Base-by-base conservation (phyloP, 495 filamentous ascomycete species). In the Zalerion maritima region DNA sequence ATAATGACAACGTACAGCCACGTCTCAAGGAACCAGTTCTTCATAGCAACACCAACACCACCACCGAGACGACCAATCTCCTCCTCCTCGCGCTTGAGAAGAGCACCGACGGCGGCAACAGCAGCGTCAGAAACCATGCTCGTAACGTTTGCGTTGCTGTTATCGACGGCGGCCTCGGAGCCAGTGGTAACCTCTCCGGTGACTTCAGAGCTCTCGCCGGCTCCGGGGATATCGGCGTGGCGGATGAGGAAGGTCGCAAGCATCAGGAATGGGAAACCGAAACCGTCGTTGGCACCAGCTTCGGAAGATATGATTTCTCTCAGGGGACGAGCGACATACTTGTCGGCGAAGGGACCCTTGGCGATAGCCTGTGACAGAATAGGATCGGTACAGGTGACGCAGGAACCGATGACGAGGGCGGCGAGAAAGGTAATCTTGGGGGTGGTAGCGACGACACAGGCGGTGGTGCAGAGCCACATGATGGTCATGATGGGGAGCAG, bases 401-500 rank as follows among this genome's bases (percentile, higher is more conserved):
- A 72, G 0, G 69, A 67, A n/a, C 58, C 68, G 39, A 75, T 71
- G 19, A 73, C 68, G 14, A 73, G 50, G 2, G 68, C 55, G 11
- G 67, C 47, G 16, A 71, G 55, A 36, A 71, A 32, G 12, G 42
- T 49, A 6, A 57, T 4, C 21, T 53, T 58, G 35, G 39, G 82
- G 6, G 91, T 71, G 42, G 84, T 57, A 0, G 64, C 77, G 59
- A 77, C 81, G 20, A 91, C 57, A 11, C 87, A 52, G 15, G 85
- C 47, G 24, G 71, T 78, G 31, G 77, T 85, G 36, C 49, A 67
- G 14, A 89, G 43, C 85, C 85, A 92, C 84, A 92, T 92, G 31
- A 54, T 30, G n/a, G 70, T 69, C 84, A 91, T 91, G 26, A 77
- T 76, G 2, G 84, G 85, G 0, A 81, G 73, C n/a, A 92, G 69